Evolutionary conservation across 768 basidiomycete genomes (phyloP).

Genomic region (Multifurca ochricompacta): DNA sequence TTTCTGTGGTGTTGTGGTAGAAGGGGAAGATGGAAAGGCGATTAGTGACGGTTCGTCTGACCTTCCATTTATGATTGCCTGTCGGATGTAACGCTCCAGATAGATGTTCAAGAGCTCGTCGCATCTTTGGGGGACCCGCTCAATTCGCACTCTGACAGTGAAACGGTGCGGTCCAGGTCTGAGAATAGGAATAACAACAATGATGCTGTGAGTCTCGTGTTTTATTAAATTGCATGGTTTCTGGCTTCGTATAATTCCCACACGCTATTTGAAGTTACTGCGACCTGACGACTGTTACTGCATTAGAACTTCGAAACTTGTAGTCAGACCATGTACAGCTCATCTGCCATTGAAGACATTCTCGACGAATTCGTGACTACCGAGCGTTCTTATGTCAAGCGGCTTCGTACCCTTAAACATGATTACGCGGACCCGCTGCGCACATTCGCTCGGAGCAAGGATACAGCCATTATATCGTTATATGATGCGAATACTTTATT

Average conservation of each 20-base stretch:
- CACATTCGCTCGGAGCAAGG: slow-evolving; percentile 73
- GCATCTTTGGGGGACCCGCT: slow-evolving; percentile 68
- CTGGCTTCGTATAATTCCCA: neutral
- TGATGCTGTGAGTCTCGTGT: slow-evolving; percentile 23
- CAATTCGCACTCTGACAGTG: slow-evolving; percentile 39
- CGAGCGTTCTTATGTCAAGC: slow-evolving; percentile 81
- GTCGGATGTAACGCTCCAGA: neutral
- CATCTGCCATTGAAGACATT: slow-evolving; percentile 60
- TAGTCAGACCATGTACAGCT: slow-evolving; percentile 54
- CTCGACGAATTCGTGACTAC: slow-evolving; percentile 84
- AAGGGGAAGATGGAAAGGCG: slow-evolving; percentile 63
- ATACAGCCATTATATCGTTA: slow-evolving; percentile 77
- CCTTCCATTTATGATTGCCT: neutral
- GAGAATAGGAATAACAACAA: slow-evolving; percentile 28
- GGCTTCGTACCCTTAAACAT: slow-evolving; percentile 72
- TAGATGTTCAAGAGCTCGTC: slow-evolving; percentile 36
- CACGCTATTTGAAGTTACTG: neutral
- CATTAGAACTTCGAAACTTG: slow-evolving; percentile 27
- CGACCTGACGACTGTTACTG: neutral
- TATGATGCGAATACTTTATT: slow-evolving; percentile 94
- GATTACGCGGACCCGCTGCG: slow-evolving; percentile 91
- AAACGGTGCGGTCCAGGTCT: slow-evolving; percentile 36
- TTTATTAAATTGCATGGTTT: neutral
- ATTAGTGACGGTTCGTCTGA: slow-evolving; percentile 52
- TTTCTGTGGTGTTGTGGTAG: slow-evolving; percentile 84